phyloP scores from a whole-genome alignment of 2,329 filamentous ascomycete genomes.

The Chlorencoelia australis region DNA sequence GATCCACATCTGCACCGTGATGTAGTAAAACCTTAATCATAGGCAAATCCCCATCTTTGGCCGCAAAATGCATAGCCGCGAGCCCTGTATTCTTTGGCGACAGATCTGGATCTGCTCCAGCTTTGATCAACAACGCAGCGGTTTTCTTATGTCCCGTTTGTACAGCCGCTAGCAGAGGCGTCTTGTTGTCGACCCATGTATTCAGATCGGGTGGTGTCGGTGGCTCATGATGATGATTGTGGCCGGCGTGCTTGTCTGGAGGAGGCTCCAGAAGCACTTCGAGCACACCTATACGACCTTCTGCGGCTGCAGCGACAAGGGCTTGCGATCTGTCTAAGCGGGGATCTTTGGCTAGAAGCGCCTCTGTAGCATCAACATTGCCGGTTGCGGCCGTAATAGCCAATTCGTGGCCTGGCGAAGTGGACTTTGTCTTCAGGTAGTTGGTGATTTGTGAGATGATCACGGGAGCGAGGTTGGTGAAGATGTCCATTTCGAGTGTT shows the following conservation, averaged over 20 bases:
- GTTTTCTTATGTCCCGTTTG: constrained; percentile 14
- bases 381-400: constrained; percentile 7
- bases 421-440: constrained; percentile 7
- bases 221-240: constrained; percentile 1
- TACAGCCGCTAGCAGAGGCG: constrained; percentile 14
- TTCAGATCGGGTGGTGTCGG: constrained; percentile 6
- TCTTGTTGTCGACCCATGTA: constrained; percentile 9
- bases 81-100: constrained; percentile 5
- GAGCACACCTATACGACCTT: constrained; percentile 10
- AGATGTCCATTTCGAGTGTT: constrained; percentile 9
- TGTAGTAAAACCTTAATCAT: constrained; percentile 9
- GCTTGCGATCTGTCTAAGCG: constrained; percentile 11
- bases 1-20: constrained; percentile 10
- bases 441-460: constrained; percentile 7
- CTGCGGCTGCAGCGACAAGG: constrained; percentile 10
- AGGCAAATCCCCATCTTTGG: constrained; percentile 10
- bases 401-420: constrained; percentile 6
- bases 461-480: constrained; percentile 9
- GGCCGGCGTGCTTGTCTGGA: background rate
- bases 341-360: constrained; percentile 8
- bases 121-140: constrained; percentile 9
- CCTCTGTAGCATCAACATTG: constrained; percentile 3
- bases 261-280: constrained; percentile 13
- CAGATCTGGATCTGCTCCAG: constrained; percentile 13
- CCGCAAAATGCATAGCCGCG: constrained; percentile 10